phyloP scores from a whole-genome alignment of 2,329 filamentous ascomycete species.

The Parascedosporium putredinis region DNA sequence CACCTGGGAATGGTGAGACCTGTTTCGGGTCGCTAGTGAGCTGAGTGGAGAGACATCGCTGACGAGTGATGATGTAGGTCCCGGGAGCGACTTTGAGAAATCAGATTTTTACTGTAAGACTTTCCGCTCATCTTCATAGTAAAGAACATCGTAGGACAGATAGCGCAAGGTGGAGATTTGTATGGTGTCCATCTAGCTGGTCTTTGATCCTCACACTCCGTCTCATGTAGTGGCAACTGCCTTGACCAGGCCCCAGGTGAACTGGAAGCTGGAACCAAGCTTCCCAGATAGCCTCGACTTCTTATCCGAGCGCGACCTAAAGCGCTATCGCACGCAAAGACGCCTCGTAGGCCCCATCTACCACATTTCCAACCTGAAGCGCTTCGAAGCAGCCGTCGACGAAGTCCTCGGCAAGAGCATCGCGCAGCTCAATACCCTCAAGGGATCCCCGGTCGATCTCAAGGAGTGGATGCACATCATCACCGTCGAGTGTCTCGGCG shows the following conservation, averaged over 20 bases:
- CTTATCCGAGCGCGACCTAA: conserved; percentile 35
- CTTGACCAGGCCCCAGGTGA: conserved; percentile 30
- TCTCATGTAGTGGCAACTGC: conserved; percentile 31
- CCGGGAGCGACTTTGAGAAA: conserved; percentile 37
- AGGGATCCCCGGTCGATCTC: conserved; percentile 32
- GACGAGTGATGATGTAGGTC: conserved; percentile 25
- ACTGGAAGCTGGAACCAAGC: conserved; percentile 24
- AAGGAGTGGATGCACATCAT: conserved; percentile 49
- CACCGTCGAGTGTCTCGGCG: conserved; percentile 39
- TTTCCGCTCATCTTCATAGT: neutral
- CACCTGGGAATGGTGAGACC: too few relatives aligned
- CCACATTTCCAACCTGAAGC: conserved; percentile 28
- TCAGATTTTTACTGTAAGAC: conserved; percentile 40
- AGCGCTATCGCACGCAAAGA: conserved; percentile 37
- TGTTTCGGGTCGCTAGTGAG: too few relatives aligned
- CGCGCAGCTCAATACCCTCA: conserved; percentile 23
- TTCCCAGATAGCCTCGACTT: conserved; percentile 38
- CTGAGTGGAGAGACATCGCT: too few relatives aligned
- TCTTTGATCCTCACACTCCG: too few relatives aligned
- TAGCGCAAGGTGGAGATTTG: too few relatives aligned
- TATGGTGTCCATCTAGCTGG: too few relatives aligned
- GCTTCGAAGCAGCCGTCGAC: conserved; percentile 31
- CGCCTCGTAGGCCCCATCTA: conserved; percentile 39
- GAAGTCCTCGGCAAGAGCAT: conserved; percentile 26
- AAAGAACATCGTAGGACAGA: too few relatives aligned